These are phyloP conservation scores for Sphaerulina vaccinii DNA, from an alignment of 2,329 filamentous ascomycete genomes.

Conservation along the genomic window DNA sequence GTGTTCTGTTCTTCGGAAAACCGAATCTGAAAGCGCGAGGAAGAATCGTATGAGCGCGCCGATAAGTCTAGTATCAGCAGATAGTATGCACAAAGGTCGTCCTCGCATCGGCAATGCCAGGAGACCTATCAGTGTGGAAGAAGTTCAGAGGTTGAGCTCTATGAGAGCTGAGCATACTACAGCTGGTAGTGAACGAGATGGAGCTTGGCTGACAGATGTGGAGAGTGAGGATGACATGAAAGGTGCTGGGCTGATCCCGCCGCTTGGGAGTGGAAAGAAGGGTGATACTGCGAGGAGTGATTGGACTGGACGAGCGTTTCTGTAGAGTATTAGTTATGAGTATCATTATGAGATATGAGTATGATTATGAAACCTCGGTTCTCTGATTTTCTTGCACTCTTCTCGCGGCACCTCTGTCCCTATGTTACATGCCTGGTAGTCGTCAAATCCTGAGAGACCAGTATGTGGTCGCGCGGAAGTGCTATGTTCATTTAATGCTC, in stretches of 20 bases:
- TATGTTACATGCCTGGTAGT: too few species aligned
- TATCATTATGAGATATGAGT: neutral
- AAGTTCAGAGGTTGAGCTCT: slow-evolving; percentile 32
- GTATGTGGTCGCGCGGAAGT: too few species aligned
- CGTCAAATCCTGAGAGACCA: too few species aligned
- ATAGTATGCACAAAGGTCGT: slow-evolving; percentile 31
- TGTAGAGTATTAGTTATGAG: slow-evolving; percentile 16
- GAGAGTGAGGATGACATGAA: slow-evolving; percentile 21
- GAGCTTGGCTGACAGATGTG: slow-evolving; percentile 19
- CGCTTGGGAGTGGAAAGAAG: slow-evolving; percentile 8
- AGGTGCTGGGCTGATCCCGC: slow-evolving; percentile 23
- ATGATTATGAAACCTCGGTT: too few species aligned
- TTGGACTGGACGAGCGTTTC: slow-evolving; percentile 28
- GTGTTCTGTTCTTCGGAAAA: neutral
- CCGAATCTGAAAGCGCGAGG: neutral
- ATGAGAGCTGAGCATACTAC: slow-evolving; percentile 29
- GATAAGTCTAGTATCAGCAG: slow-evolving; percentile 30
- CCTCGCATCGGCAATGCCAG: slow-evolving; percentile 25
- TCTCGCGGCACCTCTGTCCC: too few species aligned
- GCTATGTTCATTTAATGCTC: too few species aligned
- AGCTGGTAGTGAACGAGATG: slow-evolving; percentile 23
- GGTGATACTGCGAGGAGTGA: slow-evolving; percentile 23
- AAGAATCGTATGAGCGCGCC: slow-evolving; percentile 30
- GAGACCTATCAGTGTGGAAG: slow-evolving; percentile 28
- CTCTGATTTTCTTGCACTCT: too few species aligned